Base-by-base conservation (phyloP, 495 filamentous ascomycete genomes). In the Hypoxylon crocopeplum region DNA sequence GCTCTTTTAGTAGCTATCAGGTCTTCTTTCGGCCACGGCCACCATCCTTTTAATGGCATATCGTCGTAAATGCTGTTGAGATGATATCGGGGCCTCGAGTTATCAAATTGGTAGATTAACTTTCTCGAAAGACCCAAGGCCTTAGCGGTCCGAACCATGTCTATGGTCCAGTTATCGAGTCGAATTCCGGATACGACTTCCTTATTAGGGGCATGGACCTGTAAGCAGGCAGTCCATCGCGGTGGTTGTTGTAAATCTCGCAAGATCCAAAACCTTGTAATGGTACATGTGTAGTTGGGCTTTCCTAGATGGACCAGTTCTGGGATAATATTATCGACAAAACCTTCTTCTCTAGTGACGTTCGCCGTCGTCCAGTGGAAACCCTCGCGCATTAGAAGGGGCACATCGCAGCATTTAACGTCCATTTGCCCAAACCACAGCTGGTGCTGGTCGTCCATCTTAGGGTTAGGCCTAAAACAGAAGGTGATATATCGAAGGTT, bases 351-450 rank as follows among this genome's bases (percentile, higher is more conserved):
- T 25, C 24, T 48, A 11, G 58, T 49, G 5, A 67, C 25, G 21
- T 67, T 67, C 17, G 25, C 33, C 10, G 6, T 19, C 15, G 49
- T 37, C 45, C 44, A 67, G 45, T 51, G 17, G 34, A 67, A 59
- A 8, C 64, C 64, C n/a, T 62, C 58, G 24, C 58, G 48, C 58
- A 67, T 67, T 10, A 67, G 30, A 34, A 41, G 54, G 44, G 64
- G 64, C 32, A 67, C 44, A 20, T 67, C 54, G 15, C 3, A 0
- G 34, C 48, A 57, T 25, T 56, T 56, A 15, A 67, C 33, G 3
- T 39, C 11, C 37, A 64, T 46, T 38, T 46, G 30, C 21, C 51
- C 51, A 38, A 38, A 29, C 51, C 51, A 55, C 19, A 37, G 37
- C 17, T 32, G 25, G 33, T 49, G 12, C 32, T 34, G 32, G 5